A percentile compares a stretch with the other conserved stretches of the same genome.
Evolutionary conservation across 495 filamentous ascomycete species (phyloP).

Genomic region (Aspergillus homomorphus): DNA sequence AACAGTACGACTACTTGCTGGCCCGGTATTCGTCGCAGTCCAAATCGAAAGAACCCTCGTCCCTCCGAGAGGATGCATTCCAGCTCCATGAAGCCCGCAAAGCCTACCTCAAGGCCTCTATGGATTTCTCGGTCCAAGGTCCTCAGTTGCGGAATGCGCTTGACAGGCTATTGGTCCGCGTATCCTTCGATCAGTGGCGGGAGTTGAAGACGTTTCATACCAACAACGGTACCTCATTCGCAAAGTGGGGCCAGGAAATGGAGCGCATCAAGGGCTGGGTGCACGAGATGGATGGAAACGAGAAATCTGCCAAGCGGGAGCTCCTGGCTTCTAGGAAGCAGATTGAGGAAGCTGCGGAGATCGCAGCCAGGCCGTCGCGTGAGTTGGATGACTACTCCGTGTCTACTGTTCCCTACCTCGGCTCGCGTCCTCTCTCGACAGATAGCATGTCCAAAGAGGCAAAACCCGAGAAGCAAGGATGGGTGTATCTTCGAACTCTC

Average conservation of each 20-base stretch:
- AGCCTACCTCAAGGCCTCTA: conserved; percentile 82
- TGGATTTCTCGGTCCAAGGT: conserved; percentile 88
- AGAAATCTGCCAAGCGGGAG: conserved; percentile 74
- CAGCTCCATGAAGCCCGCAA: conserved; percentile 92
- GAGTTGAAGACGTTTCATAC: conserved; percentile 71
- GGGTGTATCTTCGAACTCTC: conserved; percentile 79
- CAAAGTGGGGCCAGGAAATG: conserved; percentile 70
- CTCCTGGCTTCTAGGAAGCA: conserved; percentile 73
- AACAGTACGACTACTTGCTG: conserved; percentile 73
- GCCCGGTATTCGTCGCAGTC: conserved; percentile 77
- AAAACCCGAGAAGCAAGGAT: conserved; percentile 82
- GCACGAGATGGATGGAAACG: conserved; percentile 83
- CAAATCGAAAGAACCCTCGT: conserved; percentile 89
- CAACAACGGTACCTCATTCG: conserved; percentile 52
- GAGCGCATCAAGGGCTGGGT: conserved; percentile 89
- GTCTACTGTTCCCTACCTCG: conserved; percentile 81
- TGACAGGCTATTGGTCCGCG: conserved; percentile 77
- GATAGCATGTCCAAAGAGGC: conserved; percentile 39
- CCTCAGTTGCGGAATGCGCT: conserved; percentile 77
- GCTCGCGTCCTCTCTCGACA: conserved; percentile 64
- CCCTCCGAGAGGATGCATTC: conserved; percentile 91
- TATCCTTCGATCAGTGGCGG: conserved; percentile 82
- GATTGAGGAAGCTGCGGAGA: conserved; percentile 75
- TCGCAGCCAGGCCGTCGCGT: conserved; percentile 71
- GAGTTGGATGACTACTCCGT: conserved; percentile 91